These are phyloP conservation scores for Mortierella antarctica DNA, from an alignment of 192 early-diverging fungal species.

Conservation along the genomic window DNA sequence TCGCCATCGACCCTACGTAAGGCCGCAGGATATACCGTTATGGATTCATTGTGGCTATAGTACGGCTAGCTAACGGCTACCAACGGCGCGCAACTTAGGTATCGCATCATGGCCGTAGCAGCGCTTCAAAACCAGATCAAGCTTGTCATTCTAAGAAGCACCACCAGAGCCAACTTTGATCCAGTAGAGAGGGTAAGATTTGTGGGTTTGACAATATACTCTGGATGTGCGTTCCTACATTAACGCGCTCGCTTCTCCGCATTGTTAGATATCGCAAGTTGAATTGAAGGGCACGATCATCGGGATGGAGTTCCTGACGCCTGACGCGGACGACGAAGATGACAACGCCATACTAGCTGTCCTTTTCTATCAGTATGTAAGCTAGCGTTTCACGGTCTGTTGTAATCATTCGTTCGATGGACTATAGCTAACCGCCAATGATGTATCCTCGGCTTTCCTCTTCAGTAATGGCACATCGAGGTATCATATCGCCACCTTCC, in stretches of 20 bases:
- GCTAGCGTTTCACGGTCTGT: not conserved
- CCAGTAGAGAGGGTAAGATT: slow-evolving; percentile 32
- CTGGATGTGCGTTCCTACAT: not conserved
- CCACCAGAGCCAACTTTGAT: slow-evolving; percentile 25
- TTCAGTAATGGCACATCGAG: slow-evolving; percentile 11
- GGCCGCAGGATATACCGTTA: not conserved
- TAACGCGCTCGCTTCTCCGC: not conserved
- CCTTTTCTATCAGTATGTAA: slow-evolving; percentile 34
- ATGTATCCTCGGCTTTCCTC: not conserved
- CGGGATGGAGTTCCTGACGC: slow-evolving; percentile 38
- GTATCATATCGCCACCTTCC: slow-evolving; percentile 43
- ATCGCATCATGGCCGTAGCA: slow-evolving; percentile 28
- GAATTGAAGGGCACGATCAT: slow-evolving; percentile 32
- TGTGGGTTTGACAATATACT: not conserved
- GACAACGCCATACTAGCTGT: slow-evolving; percentile 34
- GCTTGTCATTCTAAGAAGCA: slow-evolving; percentile 19
- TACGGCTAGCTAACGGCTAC: not conserved
- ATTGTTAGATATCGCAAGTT: slow-evolving; percentile 17
- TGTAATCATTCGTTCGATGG: not conserved
- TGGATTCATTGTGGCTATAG: not conserved
- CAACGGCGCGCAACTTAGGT: not conserved
- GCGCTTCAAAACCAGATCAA: slow-evolving; percentile 34
- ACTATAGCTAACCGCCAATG: no score
- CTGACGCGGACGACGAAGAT: slow-evolving; percentile 6
- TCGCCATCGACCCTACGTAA: slow-evolving; percentile 47